Evolutionary conservation across 306 rosid genomes (phyloP), one percentile per base, ranked within the genome.

Genomic region (Lotus japonicus): DNA sequence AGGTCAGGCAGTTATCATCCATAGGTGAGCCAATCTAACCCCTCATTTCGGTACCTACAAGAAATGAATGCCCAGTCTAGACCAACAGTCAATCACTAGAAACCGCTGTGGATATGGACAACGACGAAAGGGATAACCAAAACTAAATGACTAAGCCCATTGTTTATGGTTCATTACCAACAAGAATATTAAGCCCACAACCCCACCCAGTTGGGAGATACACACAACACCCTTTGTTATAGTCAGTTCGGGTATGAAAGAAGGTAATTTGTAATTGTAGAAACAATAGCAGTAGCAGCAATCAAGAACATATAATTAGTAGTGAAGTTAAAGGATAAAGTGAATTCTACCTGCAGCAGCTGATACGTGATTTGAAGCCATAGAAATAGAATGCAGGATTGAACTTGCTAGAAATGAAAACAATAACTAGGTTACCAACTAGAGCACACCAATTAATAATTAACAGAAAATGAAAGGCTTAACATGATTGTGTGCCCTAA

Each of bases 291-390:
- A 16, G 35, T 3, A 26, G 33, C 33, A 26, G 23, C 23, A 21
- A 21, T 1, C 23, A 21, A 21, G 44, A 9, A 63, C 5, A 48
- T 18, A 64, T 7, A n/a, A 38, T 21, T 33, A 45, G 26, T 17
- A 14, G 41, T 11, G 11, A 46, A 70, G 18, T 10, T 11, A 44
- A 50, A 76, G 36, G 11, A 71, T 33, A 64, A 67, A 75, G 50
- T 59, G 76, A 78, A 84, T 89, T 96, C 97, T 88, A 87, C 54
- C 55, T 64, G 72, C 60, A 52, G 80, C 72, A 11, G 68, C 70
- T 19, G 90, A 64, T 58, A 79, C 39, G 53, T 80, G 90, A 86
- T 69, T 81, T 10, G 85, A 60, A 49, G 86, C 85, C 49, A 84
- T 91, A 53, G 70, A 54, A 42, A 54, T 35, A 58, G 16, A 44